Conservation (phyloP, 2,329 filamentous ascomycete species). For the Golovinomyces cichoracearum region DNA sequence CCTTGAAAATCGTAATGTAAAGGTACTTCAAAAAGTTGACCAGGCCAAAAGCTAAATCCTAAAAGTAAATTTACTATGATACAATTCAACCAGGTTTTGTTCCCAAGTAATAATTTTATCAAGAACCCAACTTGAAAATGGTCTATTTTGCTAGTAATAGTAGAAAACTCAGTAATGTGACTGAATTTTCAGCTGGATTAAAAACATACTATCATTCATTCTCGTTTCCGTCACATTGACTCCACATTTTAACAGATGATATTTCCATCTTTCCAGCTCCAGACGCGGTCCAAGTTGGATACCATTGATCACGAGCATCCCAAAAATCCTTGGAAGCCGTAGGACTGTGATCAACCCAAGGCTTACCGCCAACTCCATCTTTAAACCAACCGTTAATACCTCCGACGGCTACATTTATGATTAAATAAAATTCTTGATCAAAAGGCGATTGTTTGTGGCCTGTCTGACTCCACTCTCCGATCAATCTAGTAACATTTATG, state of each 20-base stretch:
- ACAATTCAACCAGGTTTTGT: no score
- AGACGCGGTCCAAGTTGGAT: constrained; percentile 38
- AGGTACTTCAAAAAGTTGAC: no score
- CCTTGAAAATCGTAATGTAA: no score
- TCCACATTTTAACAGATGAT: constrained; percentile 43
- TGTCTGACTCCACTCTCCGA: constrained; percentile 37
- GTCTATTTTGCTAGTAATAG: no score
- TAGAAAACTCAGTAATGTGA: no score
- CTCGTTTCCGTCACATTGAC: constrained; percentile 38
- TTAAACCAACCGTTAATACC: constrained; percentile 65
- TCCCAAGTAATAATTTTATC: no score
- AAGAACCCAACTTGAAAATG: no score
- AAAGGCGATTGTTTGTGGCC: constrained; percentile 41
- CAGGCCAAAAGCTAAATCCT: no score
- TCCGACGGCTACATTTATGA: constrained; percentile 51
- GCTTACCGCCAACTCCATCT: constrained; percentile 45
- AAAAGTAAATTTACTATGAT: no score
- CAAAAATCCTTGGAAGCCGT: constrained; percentile 55
- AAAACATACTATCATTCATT: no score
- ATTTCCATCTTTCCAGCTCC: constrained; percentile 39
- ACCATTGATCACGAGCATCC: constrained; percentile 37
- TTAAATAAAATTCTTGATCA: constrained; percentile 49
- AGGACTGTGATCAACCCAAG: constrained; percentile 45
- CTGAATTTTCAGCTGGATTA: no score
- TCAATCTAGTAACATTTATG: constrained; percentile 37